These are phyloP conservation scores for Alternaria metachromatica DNA, from an alignment of 2,329 filamentous ascomycete genomes.

Conservation along the genomic window DNA sequence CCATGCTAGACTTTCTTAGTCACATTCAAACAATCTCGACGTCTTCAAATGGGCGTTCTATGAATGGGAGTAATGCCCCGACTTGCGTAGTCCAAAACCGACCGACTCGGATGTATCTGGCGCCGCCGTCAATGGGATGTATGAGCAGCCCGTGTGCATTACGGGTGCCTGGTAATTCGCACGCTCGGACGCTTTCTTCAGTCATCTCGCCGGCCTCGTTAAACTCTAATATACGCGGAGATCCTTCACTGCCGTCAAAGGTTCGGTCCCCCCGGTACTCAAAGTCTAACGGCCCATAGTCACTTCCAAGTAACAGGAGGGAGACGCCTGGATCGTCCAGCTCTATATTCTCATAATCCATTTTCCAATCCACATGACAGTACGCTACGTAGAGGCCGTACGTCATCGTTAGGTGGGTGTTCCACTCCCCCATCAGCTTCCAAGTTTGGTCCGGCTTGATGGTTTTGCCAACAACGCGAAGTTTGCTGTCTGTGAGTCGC, in stretches of 20 bases:
- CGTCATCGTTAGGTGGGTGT: too few relatives aligned
- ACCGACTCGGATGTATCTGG: background rate
- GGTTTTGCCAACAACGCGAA: background rate
- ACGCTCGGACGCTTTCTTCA: background rate
- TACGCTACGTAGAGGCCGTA: background rate
- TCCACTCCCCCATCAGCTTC: too few relatives aligned
- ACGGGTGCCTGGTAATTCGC: background rate
- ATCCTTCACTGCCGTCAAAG: too few relatives aligned
- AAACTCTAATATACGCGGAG: background rate
- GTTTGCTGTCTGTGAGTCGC: background rate
- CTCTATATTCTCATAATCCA: accelerated
- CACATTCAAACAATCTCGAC: background rate
- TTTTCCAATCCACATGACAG: background rate
- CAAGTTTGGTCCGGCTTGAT: background rate
- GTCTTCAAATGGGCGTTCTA: background rate
- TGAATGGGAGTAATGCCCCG: background rate
- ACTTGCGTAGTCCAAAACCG: accelerated
- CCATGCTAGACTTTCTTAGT: background rate
- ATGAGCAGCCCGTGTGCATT: background rate
- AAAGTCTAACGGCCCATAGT: background rate
- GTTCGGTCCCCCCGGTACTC: too few relatives aligned
- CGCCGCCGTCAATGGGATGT: background rate
- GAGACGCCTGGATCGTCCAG: background rate
- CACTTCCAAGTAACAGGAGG: background rate
- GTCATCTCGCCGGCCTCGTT: background rate